Evolutionary conservation across 495 filamentous ascomycete genomes (phyloP), one percentile per base, ranked within the genome.

Genomic region (Hypomontagnella submonticulosa): DNA sequence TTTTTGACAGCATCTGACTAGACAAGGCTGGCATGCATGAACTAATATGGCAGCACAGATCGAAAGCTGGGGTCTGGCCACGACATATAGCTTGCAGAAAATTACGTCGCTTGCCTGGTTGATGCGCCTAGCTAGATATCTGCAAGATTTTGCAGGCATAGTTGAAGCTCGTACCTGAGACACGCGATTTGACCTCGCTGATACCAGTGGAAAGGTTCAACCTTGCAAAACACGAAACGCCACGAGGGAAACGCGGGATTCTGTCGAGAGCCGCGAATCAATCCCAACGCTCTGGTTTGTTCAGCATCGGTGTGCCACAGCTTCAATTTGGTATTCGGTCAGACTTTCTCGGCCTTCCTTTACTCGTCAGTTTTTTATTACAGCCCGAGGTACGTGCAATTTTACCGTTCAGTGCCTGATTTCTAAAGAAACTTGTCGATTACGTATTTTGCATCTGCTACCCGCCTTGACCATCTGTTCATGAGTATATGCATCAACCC

Each of bases 11-110:
- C 56, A 64, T 64, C 66, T 69, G 38, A 64, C 66, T 63, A 69
- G 66, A 59, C 66, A 63, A 69, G 66, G 66, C 66, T 69, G 60
- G 60, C 60, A 60, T 69, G 66, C 66, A 69, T 69, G 60, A 61
- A 69, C 66, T 69, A 69, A 69, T 60, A 69, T 60, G 66, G 56
- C 55, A 61, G 60, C 66, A 69, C 66, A 69, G 66, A 69, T 64
- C 65, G 40, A 64, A 59, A 10, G 60, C 66, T 32, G 51, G 60
- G 56, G 66, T 40, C 55, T 46, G 60, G 49, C 47, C 60, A 64
- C 66, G 38, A 61, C 66, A 69, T 55, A 64, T 69, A 69, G 47
- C 66, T 69, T 69, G 66, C 66, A 69, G 66, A 61, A 63, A 63
- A 63, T 64, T 64, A 69, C 66, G 66, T 69, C 46, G 60, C 27